A percentile compares a stretch with the other conserved stretches of the same genome.
These are phyloP conservation scores for Xylaria sp. DNA, from an alignment of 2,329 filamentous ascomycete species.

Conservation along the genomic window DNA sequence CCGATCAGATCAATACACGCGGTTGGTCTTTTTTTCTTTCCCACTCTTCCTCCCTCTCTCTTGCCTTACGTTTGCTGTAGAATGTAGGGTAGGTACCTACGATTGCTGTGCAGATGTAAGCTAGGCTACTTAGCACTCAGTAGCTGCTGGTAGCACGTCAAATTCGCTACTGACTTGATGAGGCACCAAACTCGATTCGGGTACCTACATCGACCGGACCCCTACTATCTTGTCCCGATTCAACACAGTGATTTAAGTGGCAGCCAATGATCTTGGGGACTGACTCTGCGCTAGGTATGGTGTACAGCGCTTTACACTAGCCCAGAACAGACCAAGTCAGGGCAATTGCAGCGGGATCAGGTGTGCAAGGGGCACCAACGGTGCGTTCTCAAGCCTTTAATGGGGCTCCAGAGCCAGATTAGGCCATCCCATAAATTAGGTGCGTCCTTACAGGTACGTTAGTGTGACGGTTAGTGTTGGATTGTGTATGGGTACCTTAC, in stretches of 20 bases:
- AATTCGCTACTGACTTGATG: constrained; percentile 16
- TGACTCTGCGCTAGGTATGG: neutral
- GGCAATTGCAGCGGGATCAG: constrained; percentile 19
- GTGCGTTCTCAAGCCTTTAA: constrained; percentile 11
- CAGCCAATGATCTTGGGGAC: constrained; percentile 28
- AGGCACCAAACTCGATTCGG: constrained; percentile 25
- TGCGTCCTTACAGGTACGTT: constrained; percentile 7
- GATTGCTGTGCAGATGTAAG: neutral
- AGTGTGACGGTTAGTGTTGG: neutral
- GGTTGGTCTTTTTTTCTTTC: constrained; percentile 20
- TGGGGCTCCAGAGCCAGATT: constrained; percentile 21
- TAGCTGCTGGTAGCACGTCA: constrained; percentile 14
- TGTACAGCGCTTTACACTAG: constrained; percentile 10
- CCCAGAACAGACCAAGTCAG: constrained; percentile 17
- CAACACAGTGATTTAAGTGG: constrained; percentile 32
- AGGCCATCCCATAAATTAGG: constrained; percentile 7
- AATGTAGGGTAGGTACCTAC: neutral
- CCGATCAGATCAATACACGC: constrained; percentile 1
- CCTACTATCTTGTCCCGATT: constrained; percentile 30
- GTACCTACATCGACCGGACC: constrained; percentile 7
- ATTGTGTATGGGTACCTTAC: neutral
- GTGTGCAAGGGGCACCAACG: constrained; percentile 17
- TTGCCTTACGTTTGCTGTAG: neutral
- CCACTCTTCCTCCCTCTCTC: too few relatives aligned
- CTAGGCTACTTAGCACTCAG: neutral